Percentiles rank a stretch among this genome's conserved stretches.
Conservation (phyloP, 768 basidiomycete species). For the Trametes meyenii region DNA sequence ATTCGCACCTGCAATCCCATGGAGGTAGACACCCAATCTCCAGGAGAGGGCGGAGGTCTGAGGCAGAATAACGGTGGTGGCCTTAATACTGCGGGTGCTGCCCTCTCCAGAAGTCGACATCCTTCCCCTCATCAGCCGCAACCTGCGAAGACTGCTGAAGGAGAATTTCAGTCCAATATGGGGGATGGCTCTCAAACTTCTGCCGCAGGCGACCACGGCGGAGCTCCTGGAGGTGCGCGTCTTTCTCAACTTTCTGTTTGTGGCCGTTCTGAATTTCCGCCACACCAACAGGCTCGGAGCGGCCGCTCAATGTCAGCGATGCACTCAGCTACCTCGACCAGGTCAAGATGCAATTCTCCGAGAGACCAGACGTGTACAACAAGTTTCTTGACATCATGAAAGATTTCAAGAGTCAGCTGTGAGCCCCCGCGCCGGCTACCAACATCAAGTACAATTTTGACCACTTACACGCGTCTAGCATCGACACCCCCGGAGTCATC, state of each 20-base stretch:
- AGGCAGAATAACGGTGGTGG: no score
- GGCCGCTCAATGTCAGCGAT: slow-evolving; percentile 63
- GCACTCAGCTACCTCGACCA: slow-evolving; percentile 66
- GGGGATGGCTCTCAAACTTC: background rate
- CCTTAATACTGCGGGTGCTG: no score
- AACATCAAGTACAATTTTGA: background rate
- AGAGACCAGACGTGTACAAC: slow-evolving; percentile 66
- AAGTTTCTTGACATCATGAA: slow-evolving; percentile 72
- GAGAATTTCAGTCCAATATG: background rate
- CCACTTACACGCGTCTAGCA: slow-evolving; percentile 53
- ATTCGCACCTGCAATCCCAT: background rate
- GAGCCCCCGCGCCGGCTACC: slow-evolving; percentile 22
- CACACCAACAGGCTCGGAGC: slow-evolving; percentile 29
- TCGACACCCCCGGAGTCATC: slow-evolving; percentile 98
- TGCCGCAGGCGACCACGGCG: background rate
- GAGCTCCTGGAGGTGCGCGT: background rate
- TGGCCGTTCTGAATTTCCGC: background rate
- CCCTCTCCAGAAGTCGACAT: background rate
- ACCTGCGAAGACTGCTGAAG: background rate
- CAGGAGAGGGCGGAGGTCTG: no score
- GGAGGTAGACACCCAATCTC: background rate
- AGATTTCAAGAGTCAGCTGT: slow-evolving; percentile 71
- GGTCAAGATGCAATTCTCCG: slow-evolving; percentile 62
- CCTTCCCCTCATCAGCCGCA: slow-evolving; percentile 5
- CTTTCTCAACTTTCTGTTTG: no score